phyloP scores from a whole-genome alignment of 257 asterid species.

The Coffea eugenioides region DNA sequence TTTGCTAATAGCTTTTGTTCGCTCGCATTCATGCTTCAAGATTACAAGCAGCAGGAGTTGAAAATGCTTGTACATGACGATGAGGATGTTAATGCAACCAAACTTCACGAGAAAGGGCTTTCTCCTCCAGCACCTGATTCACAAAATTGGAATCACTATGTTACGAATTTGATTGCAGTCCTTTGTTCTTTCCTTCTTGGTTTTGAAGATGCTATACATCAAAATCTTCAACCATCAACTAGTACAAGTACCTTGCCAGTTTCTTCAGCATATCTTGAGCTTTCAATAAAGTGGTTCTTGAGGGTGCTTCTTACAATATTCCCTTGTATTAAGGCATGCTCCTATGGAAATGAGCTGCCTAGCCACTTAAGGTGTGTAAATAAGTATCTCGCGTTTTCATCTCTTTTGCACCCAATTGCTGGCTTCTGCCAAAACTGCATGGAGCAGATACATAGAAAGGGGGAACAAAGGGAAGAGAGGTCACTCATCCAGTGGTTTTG shows the following conservation, averaged over 20 bases:
- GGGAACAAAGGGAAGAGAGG: background rate
- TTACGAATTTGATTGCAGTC: slow-evolving; percentile 62
- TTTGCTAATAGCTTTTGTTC: slow-evolving; percentile 98
- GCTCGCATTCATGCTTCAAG: slow-evolving; percentile 89
- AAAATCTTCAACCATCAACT: slow-evolving; percentile 41
- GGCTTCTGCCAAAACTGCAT: background rate
- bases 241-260: slow-evolving; percentile 52
- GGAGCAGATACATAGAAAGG: background rate
- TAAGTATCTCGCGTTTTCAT: slow-evolving; percentile 19
- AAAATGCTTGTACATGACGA: slow-evolving; percentile 31
- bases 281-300: slow-evolving; percentile 90
- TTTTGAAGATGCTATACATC: slow-evolving; percentile 45
- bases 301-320: slow-evolving; percentile 85
- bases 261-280: slow-evolving; percentile 79
- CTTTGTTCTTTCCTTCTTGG: slow-evolving; percentile 73
- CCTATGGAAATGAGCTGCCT: slow-evolving; percentile 74
- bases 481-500: background rate
- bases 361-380: slow-evolving; percentile 68
- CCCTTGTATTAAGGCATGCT: slow-evolving; percentile 94
- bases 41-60: slow-evolving; percentile 36
- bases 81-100: slow-evolving; percentile 35
- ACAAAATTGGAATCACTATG: slow-evolving; percentile 72
- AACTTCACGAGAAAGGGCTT: slow-evolving; percentile 32
- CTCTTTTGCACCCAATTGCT: background rate
- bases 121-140: slow-evolving; percentile 41